Conservation (phyloP, 805 yeast genomes). For the Candida broadrunensis region DNA sequence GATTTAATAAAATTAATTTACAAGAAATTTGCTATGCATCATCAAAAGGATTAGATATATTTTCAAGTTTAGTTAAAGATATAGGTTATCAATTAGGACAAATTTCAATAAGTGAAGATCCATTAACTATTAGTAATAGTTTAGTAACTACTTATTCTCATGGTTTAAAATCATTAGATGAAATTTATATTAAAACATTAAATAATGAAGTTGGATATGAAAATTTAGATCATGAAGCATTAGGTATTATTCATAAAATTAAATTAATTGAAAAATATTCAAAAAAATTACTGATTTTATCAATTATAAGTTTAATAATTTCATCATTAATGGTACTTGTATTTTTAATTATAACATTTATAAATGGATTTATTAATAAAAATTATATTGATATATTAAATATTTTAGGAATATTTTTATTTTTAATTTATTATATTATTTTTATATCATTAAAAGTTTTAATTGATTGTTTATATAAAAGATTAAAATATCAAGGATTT, state of each 20-base stretch:
- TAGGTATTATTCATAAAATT: slow-evolving; percentile 9
- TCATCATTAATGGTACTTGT: background rate
- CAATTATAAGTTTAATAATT: slow-evolving; percentile 4
- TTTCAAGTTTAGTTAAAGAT: slow-evolving; percentile 47
- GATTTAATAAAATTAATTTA: slow-evolving; percentile 21
- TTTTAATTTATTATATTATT: no score
- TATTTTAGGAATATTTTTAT: no score
- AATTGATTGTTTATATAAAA: background rate
- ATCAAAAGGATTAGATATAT: slow-evolving; percentile 45
- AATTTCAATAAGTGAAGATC: slow-evolving; percentile 37
- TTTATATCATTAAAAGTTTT: background rate
- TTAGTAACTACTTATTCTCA: slow-evolving; percentile 39
- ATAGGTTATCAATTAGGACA: slow-evolving; percentile 45
- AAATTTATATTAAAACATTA: slow-evolving; percentile 9
- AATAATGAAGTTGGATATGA: slow-evolving; percentile 8
- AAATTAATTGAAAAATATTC: slow-evolving; percentile 11
- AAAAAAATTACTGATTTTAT: slow-evolving; percentile 8
- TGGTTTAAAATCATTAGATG: slow-evolving; percentile 9
- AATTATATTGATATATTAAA: no score
- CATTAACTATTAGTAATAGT: slow-evolving; percentile 36
- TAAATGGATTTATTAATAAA: no score
- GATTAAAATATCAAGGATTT: no score
- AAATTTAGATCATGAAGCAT: slow-evolving; percentile 8
- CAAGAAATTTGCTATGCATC: slow-evolving; percentile 21
- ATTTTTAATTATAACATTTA: no score